Conservation (phyloP, 345 rosid genomes). For the Physaria fendleri region DNA sequence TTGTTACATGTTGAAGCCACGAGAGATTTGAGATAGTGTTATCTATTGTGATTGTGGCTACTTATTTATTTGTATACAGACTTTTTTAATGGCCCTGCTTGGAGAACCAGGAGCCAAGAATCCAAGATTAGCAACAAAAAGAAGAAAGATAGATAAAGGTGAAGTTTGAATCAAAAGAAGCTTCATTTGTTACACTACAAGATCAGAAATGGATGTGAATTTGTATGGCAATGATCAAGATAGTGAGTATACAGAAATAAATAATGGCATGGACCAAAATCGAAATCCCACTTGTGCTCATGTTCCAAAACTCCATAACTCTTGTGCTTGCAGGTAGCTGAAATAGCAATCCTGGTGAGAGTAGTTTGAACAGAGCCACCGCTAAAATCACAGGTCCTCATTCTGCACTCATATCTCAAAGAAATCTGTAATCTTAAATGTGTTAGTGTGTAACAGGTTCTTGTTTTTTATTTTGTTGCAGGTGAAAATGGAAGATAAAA, state of each 20-base stretch:
- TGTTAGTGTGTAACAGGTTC: constrained; percentile 1
- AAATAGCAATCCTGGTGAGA: constrained; percentile 90
- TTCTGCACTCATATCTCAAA: constrained; percentile 49
- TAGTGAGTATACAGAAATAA: constrained; percentile 72
- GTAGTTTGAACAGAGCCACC: constrained; percentile 62
- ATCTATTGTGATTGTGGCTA: background rate
- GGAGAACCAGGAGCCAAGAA: background rate
- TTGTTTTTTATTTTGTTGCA: background rate
- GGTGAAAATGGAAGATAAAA: constrained; percentile 8
- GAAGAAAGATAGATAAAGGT: too few species aligned
- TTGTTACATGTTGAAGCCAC: background rate
- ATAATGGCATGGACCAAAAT: constrained; percentile 82
- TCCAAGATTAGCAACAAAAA: background rate
- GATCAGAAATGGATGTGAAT: constrained; percentile 33
- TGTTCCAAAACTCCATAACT: constrained; percentile 88
- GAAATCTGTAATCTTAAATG: background rate
- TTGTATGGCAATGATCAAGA: constrained; percentile 64
- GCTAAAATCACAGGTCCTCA: constrained; percentile 89
- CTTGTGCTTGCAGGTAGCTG: constrained; percentile 77
- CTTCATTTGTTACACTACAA: too few species aligned
- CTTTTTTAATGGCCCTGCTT: too few species aligned
- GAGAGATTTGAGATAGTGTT: background rate
- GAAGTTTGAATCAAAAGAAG: constrained; percentile 16
- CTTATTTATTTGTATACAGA: too few species aligned
- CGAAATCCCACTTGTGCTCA: constrained; percentile 85